These are phyloP conservation scores for Fusarium domesticum DNA, from an alignment of 2,329 filamentous ascomycete genomes.

Conservation along the genomic window DNA sequence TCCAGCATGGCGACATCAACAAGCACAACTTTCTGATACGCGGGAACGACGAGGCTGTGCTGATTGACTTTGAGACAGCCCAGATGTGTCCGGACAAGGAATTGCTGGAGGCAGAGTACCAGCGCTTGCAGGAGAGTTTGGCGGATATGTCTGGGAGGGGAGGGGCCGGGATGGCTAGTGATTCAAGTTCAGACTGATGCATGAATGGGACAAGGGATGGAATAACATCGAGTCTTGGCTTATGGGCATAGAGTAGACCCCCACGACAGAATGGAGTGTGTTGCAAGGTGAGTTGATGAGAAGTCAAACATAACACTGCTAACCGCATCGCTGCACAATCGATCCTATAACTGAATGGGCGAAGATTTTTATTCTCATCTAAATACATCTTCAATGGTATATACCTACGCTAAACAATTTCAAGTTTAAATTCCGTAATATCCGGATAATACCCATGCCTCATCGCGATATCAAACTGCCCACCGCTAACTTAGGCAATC, in stretches of 20 bases:
- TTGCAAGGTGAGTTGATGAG: too few species aligned
- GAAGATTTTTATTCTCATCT: too few species aligned
- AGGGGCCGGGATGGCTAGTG: slow-evolving; percentile 26
- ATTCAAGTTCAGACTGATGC: slow-evolving; percentile 25
- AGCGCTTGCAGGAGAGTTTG: slow-evolving; percentile 19
- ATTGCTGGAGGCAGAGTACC: slow-evolving; percentile 26
- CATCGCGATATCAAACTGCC: too few species aligned
- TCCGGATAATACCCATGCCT: neutral
- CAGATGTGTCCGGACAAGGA: slow-evolving; percentile 23
- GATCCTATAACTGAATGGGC: too few species aligned
- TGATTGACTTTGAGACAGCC: slow-evolving; percentile 36
- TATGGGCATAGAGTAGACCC: too few species aligned
- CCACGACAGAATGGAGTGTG: too few species aligned
- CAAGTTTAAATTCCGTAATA: neutral
- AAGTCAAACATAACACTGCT: too few species aligned
- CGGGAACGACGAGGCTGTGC: slow-evolving; percentile 22
- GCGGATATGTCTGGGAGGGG: slow-evolving; percentile 26
- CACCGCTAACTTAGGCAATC: slow-evolving; percentile 22
- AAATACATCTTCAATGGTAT: too few species aligned
- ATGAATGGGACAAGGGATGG: neutral
- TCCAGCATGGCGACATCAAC: slow-evolving; percentile 36
- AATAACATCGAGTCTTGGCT: too few species aligned
- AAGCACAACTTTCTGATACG: slow-evolving; percentile 35
- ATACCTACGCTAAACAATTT: too few species aligned
- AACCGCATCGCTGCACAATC: too few species aligned